Base-by-base conservation (phyloP, 2,329 filamentous ascomycete species). In the Fusarium ambrosium region DNA sequence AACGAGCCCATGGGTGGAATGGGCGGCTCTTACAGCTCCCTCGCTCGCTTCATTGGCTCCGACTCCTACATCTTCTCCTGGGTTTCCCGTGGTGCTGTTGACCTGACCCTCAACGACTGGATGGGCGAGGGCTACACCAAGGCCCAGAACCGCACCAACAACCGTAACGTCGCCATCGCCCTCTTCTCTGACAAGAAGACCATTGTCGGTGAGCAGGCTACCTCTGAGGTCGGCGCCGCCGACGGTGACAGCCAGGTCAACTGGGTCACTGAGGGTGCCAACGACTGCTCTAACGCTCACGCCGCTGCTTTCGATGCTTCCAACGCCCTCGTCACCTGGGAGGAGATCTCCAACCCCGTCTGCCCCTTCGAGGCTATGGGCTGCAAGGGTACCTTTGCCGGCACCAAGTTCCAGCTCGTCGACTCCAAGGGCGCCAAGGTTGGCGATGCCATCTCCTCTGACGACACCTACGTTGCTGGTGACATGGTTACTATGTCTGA, bases 1-100 rank as follows among this genome's bases (percentile, higher is more conserved):
- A 88, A 89, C 58, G 90, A 92, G 80, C 83, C 89, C 32, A 88
- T 91, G 86, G 90, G 90, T 45, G 90, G 90, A 62, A 92, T 90
- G 88, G 85, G 86, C n/a, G 90, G 90, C 34, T 91, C 89, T 3
- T 92, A 91, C 83, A 90, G 87, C 75, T 83, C 82, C 9, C 85
- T 92, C 22, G 87, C 78, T 87, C 86, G 87, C 6, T 90, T 91
- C 81, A 80, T 85, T 53, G 84, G 82, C 67, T 85, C 84, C 22
- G 84, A 85, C 62, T 83, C 84, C 1, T 92, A 92, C 80, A 89
- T 91, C 81, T 90, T 91, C 79, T 84, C 89, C 22, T 92, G 90
- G 90, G 88, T 90, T 18, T 91, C 90, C 1, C 88, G 90, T 20
- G 90, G 90, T 27, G 89, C 89, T 24, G 81, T 87, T 14, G 85